Base-by-base conservation (phyloP, 1,139 yeast genomes). In the Diutina ranongensis region DNA sequence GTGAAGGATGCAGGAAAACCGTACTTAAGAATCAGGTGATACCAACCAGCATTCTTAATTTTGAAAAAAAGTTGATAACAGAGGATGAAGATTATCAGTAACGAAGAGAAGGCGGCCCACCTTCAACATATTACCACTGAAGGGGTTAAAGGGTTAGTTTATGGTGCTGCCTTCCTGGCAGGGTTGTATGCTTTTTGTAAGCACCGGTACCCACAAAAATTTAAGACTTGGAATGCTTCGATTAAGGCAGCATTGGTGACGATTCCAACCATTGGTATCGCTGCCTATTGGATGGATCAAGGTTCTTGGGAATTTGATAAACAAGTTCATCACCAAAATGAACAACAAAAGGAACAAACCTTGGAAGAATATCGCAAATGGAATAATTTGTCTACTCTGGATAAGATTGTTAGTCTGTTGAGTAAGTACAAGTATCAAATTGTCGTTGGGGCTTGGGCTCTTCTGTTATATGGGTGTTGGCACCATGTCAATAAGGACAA, bases 241-340 rank as follows among this genome's bases (percentile, higher is more conserved):
- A 61, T 71, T 49, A 71, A 68, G 52, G 59, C 75, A 8, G 63
- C 67, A 49, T 55, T 70, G 41, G 48, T 69, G 40, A 59, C 63
- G 20, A 64, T 70, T 65, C 76, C 76, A 27, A 67, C 74, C 8
- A 58, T 69, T 46, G 57, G 68, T 1, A 48, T 61, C 28, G 62
- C 61, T 15, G 74, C 73, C 0, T 68, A 69, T 50, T 71, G 58
- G 58, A 74, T 74, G 21, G 76, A 71, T 54, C 71, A 67, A 50
- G 76, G 76, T 19, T 68, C 74, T n/a, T 65, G 71, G 54, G 72
- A 67, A 50, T 71, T 69, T 50, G 75, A 71, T 53, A 60, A 64
- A 49, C 57, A 56, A 47, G 59, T 68, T 65, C 66, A 69, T 55
- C 59, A 63, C 19, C 57, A 64, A n/a, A 25, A 10, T 25, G 64